These are phyloP conservation scores for Rhypophila decipiens DNA, from an alignment of 495 filamentous ascomycete species.

Conservation along the genomic window DNA sequence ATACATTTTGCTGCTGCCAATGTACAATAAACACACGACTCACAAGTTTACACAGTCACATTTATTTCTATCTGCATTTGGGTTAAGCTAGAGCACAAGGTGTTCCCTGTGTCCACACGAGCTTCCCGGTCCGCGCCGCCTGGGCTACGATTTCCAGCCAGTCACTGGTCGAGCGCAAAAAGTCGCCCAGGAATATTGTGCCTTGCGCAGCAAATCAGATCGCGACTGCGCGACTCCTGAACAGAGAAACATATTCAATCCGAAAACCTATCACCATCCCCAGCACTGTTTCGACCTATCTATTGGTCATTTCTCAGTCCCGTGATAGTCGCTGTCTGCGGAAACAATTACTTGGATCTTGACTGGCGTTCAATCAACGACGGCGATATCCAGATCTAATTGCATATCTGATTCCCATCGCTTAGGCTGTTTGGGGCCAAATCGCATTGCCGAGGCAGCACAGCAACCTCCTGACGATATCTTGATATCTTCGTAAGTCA, in stretches of 20 bases:
- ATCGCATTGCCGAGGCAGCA: not conserved
- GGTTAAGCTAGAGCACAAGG: not conserved
- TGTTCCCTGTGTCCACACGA: slow-evolving; percentile 14
- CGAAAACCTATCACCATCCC: slow-evolving; percentile 42
- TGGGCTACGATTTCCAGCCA: slow-evolving; percentile 19
- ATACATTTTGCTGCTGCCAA: not conserved
- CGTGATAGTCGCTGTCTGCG: slow-evolving; percentile 45
- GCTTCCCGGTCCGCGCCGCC: slow-evolving; percentile 4
- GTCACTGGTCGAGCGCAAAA: slow-evolving; percentile 29
- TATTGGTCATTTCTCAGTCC: slow-evolving; percentile 42
- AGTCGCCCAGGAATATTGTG: slow-evolving; percentile 14
- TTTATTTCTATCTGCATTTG: too few relatives aligned
- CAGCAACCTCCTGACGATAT: slow-evolving; percentile 4
- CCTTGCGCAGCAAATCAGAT: slow-evolving; percentile 39
- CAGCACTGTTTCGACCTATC: slow-evolving; percentile 26
- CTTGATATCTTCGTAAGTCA: slow-evolving; percentile 24
- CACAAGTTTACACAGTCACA: slow-evolving; percentile 15
- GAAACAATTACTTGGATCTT: slow-evolving; percentile 36
- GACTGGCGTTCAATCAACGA: slow-evolving; percentile 33
- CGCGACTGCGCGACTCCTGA: slow-evolving; percentile 27
- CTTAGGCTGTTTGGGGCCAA: not conserved
- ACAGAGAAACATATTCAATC: slow-evolving; percentile 28
- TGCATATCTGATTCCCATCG: slow-evolving; percentile 12
- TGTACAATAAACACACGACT: slow-evolving; percentile 15
- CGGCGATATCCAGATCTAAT: slow-evolving; percentile 11